Base-by-base conservation (phyloP, 495 filamentous ascomycete genomes). In the Penicillium cinerascens region DNA sequence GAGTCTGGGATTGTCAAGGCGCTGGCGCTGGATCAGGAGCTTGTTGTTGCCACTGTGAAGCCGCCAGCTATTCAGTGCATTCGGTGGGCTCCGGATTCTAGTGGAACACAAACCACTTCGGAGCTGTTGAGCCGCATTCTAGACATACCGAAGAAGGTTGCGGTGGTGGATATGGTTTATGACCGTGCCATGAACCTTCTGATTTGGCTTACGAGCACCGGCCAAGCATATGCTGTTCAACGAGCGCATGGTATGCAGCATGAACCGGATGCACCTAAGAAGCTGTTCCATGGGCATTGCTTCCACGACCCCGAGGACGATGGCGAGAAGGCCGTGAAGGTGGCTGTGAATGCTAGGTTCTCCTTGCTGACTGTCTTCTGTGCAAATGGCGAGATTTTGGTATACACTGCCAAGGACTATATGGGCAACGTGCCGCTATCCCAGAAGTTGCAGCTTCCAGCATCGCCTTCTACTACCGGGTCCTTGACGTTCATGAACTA, bases 181-280 rank as follows among this genome's bases (percentile, higher is more conserved):
- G 93, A 99, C 68, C 83, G 92, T 56, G 92, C 93, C 1, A 99
- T 99, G 92, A 97, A 93, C 61, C 78, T 99, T 16, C 86, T 89
- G 33, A 87, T 92, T 16, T 99, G 95, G 95, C 81, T 96, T 49
- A 95, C 90, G 8, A 88, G 79, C 61, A 92, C 92, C 60, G 95
- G 95, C 1, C 86, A 82, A 64, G 92, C 90, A 4, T 97, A 96
- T 66, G 91, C 92, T 18, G 91, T 97, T 17, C 95, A 99, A 67
- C 82, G 91, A 51, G 57, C 75, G n/a, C 49, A 58, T 4, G 64
- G 61, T 15, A 65, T 27, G 25, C 56, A 66, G 20, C 62, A 60
- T 26, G 67, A 74, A 27, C 25, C 61, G 6, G 75, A 70, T 35
- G 47, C 51, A 11, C 64, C 71, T 1, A 84, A 84, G 58, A 88